These are phyloP conservation scores for Chaetomidium leptoderma DNA, from an alignment of 495 filamentous ascomycete genomes.

Conservation along the genomic window DNA sequence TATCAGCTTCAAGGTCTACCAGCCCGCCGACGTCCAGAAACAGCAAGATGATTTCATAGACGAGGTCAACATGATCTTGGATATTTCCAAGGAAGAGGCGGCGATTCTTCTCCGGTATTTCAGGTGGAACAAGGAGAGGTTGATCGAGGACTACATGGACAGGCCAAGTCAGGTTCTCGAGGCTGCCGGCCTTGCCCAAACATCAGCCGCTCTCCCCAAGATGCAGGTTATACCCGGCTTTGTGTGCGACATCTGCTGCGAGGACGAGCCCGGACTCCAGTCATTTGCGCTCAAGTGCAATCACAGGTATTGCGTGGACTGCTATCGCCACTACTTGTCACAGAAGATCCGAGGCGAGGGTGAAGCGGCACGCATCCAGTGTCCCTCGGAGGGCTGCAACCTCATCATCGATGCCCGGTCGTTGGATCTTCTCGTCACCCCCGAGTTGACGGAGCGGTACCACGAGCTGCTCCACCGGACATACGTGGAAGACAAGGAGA, in stretches of 20 bases:
- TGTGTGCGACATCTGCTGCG: constrained; percentile 92
- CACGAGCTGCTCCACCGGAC: constrained; percentile 83
- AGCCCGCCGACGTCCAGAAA: constrained; percentile 70
- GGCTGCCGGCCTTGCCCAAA: constrained; percentile 72
- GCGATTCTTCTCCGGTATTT: constrained; percentile 85
- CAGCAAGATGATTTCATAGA: constrained; percentile 80
- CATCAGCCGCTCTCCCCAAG: constrained; percentile 56
- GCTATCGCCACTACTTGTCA: constrained; percentile 82
- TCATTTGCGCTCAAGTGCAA: constrained; percentile 94
- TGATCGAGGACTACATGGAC: constrained; percentile 96
- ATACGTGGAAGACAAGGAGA: constrained; percentile 94
- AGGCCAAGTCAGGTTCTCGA: constrained; percentile 70
- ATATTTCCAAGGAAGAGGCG: constrained; percentile 76
- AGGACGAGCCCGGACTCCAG: constrained; percentile 73
- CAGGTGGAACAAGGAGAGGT: constrained; percentile 90
- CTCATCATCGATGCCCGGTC: constrained; percentile 89
- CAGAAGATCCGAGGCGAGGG: constrained; percentile 95
- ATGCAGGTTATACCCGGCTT: constrained; percentile 71
- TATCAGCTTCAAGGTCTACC: constrained; percentile 75
- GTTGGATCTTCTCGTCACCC: constrained; percentile 72
- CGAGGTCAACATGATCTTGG: constrained; percentile 83
- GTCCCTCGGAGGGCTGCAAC: constrained; percentile 80
- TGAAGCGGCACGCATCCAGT: constrained; percentile 90
- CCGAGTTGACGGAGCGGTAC: constrained; percentile 72
- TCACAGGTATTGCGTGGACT: constrained; percentile 91